Conservation (phyloP, 2,329 filamentous ascomycete genomes). For the Aspergillus novoparasiticus region DNA sequence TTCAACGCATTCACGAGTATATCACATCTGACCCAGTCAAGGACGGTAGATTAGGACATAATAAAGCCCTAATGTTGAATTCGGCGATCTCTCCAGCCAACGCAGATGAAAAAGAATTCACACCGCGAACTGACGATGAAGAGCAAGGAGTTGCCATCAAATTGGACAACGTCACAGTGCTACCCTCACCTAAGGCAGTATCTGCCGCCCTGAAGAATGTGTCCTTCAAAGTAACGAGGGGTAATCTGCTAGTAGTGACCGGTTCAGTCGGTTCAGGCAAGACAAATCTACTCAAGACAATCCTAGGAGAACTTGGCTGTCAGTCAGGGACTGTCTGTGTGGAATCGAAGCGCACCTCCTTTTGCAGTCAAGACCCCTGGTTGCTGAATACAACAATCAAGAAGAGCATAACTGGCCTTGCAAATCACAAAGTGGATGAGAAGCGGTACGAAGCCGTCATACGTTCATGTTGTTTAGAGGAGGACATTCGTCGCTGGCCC, state of each 20-base stretch:
- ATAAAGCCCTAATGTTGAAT: neutral
- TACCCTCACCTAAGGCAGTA: neutral
- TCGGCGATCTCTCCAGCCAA: neutral
- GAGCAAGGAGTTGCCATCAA: neutral
- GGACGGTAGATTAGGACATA: neutral
- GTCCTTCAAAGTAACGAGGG: neutral
- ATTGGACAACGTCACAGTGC: neutral
- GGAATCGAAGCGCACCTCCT: neutral
- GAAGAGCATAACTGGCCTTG: constrained; percentile 61
- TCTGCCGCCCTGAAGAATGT: neutral
- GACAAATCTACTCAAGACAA: neutral
- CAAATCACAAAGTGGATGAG: constrained; percentile 24
- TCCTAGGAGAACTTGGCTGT: neutral
- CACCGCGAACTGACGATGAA: neutral
- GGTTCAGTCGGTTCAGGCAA: neutral
- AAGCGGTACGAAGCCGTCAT: neutral
- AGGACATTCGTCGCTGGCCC: neutral
- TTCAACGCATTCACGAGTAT: constrained; percentile 5
- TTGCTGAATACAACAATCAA: constrained; percentile 77
- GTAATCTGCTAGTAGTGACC: neutral
- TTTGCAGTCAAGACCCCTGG: neutral
- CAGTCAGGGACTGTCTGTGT: neutral
- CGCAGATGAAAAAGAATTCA: neutral
- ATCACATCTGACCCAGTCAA: neutral
- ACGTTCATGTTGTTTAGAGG: neutral